These are phyloP conservation scores for Curvularia lunata DNA, from an alignment of 2,329 filamentous ascomycete species.

Conservation along the genomic window DNA sequence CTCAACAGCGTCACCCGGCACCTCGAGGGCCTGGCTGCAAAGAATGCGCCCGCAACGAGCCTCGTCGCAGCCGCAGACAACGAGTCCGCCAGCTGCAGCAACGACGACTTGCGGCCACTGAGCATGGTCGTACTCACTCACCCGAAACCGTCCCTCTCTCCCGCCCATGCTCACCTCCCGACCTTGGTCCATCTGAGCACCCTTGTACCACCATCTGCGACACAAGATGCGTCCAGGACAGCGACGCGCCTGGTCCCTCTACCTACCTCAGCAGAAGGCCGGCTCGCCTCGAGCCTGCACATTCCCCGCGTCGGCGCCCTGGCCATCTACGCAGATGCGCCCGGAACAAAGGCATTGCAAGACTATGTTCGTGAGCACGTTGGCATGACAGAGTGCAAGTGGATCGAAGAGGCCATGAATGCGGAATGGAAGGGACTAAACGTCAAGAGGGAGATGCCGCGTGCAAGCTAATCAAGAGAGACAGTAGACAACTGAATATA, in stretches of 20 bases:
- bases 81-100: not conserved
- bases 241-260: slow-evolving; percentile 67
- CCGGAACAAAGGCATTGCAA: slow-evolving; percentile 63
- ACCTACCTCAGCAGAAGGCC: slow-evolving; percentile 64
- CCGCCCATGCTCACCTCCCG: slow-evolving; percentile 44
- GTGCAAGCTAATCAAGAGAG: slow-evolving; percentile 1
- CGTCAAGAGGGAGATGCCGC: slow-evolving; percentile 14
- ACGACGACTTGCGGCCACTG: slow-evolving; percentile 14
- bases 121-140: slow-evolving; percentile 43
- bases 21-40: slow-evolving; percentile 57
- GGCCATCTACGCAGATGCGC: slow-evolving; percentile 63
- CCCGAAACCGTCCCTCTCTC: slow-evolving; percentile 41
- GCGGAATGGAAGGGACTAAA: slow-evolving; percentile 56
- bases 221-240: slow-evolving; percentile 16
- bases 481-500: not conserved
- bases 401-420: slow-evolving; percentile 59
- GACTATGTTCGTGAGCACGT: slow-evolving; percentile 63
- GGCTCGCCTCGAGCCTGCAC: slow-evolving; percentile 63
- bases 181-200: slow-evolving; percentile 40
- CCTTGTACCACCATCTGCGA: slow-evolving; percentile 6
- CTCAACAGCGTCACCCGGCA: slow-evolving; percentile 67
- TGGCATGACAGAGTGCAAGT: slow-evolving; percentile 59
- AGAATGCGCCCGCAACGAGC: slow-evolving; percentile 21
- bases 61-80: not conserved
- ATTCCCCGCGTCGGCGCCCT: slow-evolving; percentile 70